These are phyloP conservation scores for Nemania sp. DNA, from an alignment of 2,329 filamentous ascomycete species.

Conservation along the genomic window DNA sequence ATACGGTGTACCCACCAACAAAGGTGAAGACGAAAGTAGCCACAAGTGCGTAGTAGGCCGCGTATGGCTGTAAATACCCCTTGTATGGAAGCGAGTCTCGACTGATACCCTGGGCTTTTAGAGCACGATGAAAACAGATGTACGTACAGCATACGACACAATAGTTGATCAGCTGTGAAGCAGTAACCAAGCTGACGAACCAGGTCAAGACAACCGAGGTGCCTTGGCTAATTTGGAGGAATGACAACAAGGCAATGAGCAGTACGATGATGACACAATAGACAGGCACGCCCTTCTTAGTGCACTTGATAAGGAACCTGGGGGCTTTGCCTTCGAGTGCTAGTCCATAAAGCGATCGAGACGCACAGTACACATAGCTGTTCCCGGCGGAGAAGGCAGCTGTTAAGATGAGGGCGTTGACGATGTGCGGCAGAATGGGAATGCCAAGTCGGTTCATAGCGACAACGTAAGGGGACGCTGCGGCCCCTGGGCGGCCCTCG, in stretches of 20 bases:
- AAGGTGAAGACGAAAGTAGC: constrained; percentile 78
- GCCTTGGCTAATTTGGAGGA: constrained; percentile 76
- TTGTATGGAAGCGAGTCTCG: constrained; percentile 77
- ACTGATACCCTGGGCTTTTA: constrained; percentile 75
- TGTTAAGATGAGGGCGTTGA: constrained; percentile 78
- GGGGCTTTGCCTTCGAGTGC: constrained; percentile 77
- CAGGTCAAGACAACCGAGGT: constrained; percentile 76
- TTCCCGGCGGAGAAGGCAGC: constrained; percentile 77
- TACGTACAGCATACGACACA: constrained; percentile 77
- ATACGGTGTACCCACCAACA: constrained; percentile 81
- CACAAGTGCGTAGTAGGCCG: constrained; percentile 73
- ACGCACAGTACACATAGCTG: constrained; percentile 76
- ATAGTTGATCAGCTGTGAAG: constrained; percentile 81
- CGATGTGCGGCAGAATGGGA: constrained; percentile 73
- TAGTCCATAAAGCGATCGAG: constrained; percentile 75
- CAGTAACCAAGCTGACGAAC: constrained; percentile 77
- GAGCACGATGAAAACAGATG: constrained; percentile 77
- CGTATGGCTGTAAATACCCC: constrained; percentile 76
- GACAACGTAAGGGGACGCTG: constrained; percentile 74
- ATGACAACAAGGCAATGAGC: constrained; percentile 76
- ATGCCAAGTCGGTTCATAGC: constrained; percentile 77
- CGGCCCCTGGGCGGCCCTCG: constrained; percentile 71
- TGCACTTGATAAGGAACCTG: constrained; percentile 70
- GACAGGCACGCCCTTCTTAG: constrained; percentile 75
- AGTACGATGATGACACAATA: constrained; percentile 77